These are phyloP conservation scores for Rehmannia glutinosa DNA, from an alignment of 257 asterid genomes.

Conservation along the genomic window DNA sequence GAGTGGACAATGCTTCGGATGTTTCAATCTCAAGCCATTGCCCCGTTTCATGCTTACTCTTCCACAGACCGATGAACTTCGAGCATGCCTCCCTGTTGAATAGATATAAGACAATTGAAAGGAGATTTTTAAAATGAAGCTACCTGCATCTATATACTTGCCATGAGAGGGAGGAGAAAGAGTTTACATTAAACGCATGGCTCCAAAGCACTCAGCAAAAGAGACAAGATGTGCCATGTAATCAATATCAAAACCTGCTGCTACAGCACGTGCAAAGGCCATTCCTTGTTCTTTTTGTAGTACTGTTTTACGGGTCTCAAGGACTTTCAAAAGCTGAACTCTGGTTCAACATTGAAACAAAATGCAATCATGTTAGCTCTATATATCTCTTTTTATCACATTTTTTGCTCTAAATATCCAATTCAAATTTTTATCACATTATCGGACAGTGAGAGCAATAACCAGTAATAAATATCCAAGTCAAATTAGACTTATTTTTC, in stretches of 20 bases:
- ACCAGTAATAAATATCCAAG: background rate
- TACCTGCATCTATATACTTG: background rate
- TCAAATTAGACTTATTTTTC: background rate
- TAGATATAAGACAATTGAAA: conserved; percentile 5
- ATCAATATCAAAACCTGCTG: conserved; percentile 90
- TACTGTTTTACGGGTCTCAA: conserved; percentile 72
- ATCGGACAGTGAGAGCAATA: background rate
- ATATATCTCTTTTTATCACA: background rate
- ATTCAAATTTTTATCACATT: background rate
- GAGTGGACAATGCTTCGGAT: conserved; percentile 50
- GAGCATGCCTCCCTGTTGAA: conserved; percentile 84
- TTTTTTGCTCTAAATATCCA: background rate
- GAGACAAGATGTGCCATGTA: conserved; percentile 59
- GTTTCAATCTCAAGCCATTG: conserved; percentile 92
- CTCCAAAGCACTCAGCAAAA: conserved; percentile 91
- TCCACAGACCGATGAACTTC: conserved; percentile 77
- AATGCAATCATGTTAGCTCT: conserved; percentile 17
- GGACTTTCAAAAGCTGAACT: conserved; percentile 85
- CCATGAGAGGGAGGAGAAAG: conserved; percentile 3
- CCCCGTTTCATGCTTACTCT: conserved; percentile 85
- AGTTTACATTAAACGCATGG: conserved; percentile 72
- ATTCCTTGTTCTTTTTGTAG: conserved; percentile 91
- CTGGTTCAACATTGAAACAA: conserved; percentile 41
- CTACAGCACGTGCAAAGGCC: conserved; percentile 99
- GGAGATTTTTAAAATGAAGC: background rate